phyloP scores from a whole-genome alignment of 1,284 basidiomycete species.

The Moniliophthora roreri region DNA sequence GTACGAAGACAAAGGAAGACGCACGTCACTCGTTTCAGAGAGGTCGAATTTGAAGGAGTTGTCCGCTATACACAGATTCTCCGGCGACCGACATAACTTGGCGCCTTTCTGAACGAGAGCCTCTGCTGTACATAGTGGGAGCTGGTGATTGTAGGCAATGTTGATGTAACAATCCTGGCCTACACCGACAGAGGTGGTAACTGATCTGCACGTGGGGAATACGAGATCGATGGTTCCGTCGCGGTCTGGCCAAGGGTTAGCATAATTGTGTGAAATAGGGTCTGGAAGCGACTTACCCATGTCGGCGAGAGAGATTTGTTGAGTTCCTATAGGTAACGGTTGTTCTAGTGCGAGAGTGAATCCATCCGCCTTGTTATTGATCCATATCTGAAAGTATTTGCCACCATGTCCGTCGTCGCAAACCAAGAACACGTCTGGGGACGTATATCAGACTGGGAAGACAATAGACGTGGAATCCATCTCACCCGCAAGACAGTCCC shows the following conservation, averaged over 20 bases:
- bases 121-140: conserved; percentile 73
- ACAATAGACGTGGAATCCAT: conserved; percentile 5
- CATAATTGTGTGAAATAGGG: background rate
- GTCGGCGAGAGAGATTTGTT: conserved; percentile 88
- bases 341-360: conserved; percentile 74
- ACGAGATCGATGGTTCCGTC: conserved; percentile 97
- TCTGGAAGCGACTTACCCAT: conserved; percentile 58
- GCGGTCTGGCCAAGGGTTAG: conserved; percentile 57
- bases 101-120: conserved; percentile 51
- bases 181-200: conserved; percentile 65
- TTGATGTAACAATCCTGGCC: conserved; percentile 83
- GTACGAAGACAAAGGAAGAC: conserved; percentile 21
- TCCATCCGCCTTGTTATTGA: conserved; percentile 76
- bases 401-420: conserved; percentile 65
- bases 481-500: conserved; percentile 91
- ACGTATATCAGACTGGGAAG: conserved; percentile 7
- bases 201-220: conserved; percentile 80
- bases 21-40: conserved; percentile 57
- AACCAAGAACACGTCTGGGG: conserved; percentile 83
- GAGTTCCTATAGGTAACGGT: conserved; percentile 74
- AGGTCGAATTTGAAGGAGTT: conserved; percentile 80
- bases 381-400: conserved; percentile 88
- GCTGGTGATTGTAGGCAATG: conserved; percentile 92
- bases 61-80: conserved; percentile 83
- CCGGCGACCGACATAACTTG: conserved; percentile 71